phyloP scores from a whole-genome alignment of 495 filamentous ascomycete genomes.

The Lasiosphaeria ovina region DNA sequence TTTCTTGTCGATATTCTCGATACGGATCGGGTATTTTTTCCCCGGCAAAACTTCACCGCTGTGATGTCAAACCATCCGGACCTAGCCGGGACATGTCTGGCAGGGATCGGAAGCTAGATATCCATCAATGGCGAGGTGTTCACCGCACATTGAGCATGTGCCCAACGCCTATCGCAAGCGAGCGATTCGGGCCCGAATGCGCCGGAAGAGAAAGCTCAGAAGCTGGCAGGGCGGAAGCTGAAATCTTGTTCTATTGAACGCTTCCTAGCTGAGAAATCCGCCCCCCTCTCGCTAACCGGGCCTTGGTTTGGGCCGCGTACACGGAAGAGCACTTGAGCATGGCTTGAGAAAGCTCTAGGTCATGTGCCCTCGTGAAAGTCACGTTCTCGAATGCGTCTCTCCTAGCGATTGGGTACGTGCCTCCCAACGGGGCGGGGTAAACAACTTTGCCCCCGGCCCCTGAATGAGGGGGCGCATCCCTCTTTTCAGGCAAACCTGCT shows the following conservation, averaged over 20 bases:
- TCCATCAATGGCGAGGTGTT: neutral
- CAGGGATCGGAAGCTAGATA: neutral
- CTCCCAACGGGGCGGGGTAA: constrained; percentile 3
- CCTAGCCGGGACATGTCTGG: neutral
- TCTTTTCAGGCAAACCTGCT: neutral
- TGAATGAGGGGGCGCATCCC: neutral
- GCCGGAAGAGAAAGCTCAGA: neutral
- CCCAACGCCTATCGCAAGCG: neutral
- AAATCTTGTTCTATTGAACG: neutral
- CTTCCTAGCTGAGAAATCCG: neutral
- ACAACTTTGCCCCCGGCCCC: neutral
- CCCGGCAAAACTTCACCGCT: neutral
- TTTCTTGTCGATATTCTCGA: neutral
- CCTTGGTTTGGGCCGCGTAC: constrained; percentile 1
- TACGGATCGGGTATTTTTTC: neutral
- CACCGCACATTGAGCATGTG: constrained; percentile 1
- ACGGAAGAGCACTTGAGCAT: neutral
- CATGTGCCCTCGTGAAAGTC: constrained; percentile 23
- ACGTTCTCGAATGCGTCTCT: constrained; percentile 17
- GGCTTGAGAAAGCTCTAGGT: constrained; percentile 18
- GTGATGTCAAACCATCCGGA: neutral
- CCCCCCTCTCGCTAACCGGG: neutral
- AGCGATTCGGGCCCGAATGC: neutral
- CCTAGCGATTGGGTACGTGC: constrained; percentile 13
- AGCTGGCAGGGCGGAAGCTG: neutral